Evolutionary conservation across 306 rosid genomes (phyloP).

Genomic region (Vachellia collinsii): DNA sequence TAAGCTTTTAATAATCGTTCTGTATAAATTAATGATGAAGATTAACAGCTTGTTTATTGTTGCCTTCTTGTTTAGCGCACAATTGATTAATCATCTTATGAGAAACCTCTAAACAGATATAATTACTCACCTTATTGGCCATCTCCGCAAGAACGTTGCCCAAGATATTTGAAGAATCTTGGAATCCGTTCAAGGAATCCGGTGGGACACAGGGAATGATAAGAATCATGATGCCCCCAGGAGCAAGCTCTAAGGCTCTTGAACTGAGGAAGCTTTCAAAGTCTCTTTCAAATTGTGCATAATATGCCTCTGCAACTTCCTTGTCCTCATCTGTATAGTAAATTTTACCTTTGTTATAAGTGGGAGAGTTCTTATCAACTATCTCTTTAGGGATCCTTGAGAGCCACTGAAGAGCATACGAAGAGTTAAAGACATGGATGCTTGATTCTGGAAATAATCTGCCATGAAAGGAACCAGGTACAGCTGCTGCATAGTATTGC

Average conservation of each 20-base stretch:
- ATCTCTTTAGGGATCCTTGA: background rate
- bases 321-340: background rate
- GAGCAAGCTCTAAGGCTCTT: constrained; percentile 12
- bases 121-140: background rate
- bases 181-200: background rate
- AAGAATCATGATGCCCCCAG: constrained; percentile 15
- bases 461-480: background rate
- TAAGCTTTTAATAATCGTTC: no score
- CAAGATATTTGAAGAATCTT: background rate
- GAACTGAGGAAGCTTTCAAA: background rate
- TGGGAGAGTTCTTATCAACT: background rate
- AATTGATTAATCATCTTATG: no score
- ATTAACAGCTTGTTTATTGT: no score
- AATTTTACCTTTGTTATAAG: background rate
- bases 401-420: background rate
- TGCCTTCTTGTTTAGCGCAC: no score
- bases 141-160: background rate
- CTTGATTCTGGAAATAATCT: background rate
- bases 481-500: background rate
- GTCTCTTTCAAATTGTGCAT: background rate
- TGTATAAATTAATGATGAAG: no score
- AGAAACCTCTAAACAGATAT: no score
- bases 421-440: background rate
- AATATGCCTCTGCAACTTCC: background rate
- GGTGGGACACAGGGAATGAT: background rate